A percentile compares a stretch with the other conserved stretches of the same genome.
phyloP scores from a whole-genome alignment of 441 rosid genomes.

The Brassica hybrid region DNA sequence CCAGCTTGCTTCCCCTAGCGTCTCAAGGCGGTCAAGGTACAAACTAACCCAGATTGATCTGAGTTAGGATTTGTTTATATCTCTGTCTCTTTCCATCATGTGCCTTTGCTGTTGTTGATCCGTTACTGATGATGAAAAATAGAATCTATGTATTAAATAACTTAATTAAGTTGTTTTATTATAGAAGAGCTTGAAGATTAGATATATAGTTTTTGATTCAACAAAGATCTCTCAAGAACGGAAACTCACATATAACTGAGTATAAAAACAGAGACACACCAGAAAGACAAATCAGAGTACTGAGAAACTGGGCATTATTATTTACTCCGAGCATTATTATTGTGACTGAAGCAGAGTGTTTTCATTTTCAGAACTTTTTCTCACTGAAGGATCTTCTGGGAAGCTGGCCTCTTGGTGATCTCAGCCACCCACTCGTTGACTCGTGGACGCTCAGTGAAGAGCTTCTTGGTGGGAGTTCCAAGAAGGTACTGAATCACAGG shows the following conservation, averaged over 20 bases:
- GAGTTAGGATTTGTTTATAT: neutral
- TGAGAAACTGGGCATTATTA: constrained; percentile 22
- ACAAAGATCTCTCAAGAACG: neutral
- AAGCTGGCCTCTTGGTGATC: constrained; percentile 75
- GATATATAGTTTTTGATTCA: neutral
- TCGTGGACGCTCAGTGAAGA: constrained; percentile 59
- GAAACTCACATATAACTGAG: neutral
- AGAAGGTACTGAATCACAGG: constrained; percentile 51
- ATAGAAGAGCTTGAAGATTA: constrained; percentile 6
- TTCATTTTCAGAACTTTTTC: neutral
- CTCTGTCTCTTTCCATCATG: neutral
- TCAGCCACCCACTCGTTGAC: constrained; percentile 71
- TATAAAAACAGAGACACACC: neutral
- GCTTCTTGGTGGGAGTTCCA: constrained; percentile 52
- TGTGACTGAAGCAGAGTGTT: constrained; percentile 27
- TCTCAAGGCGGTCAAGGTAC: constrained; percentile 47
- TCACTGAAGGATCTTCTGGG: constrained; percentile 54
- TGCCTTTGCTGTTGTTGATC: no score
- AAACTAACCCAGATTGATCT: neutral
- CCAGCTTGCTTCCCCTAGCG: neutral
- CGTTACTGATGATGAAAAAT: neutral
- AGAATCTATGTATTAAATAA: neutral
- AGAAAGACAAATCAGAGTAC: constrained; percentile 12
- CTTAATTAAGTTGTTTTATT: neutral
- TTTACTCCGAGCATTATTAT: constrained; percentile 25